These are phyloP conservation scores for Fraxinus pennsylvanica DNA, from an alignment of 257 asterid species.

Conservation along the genomic window DNA sequence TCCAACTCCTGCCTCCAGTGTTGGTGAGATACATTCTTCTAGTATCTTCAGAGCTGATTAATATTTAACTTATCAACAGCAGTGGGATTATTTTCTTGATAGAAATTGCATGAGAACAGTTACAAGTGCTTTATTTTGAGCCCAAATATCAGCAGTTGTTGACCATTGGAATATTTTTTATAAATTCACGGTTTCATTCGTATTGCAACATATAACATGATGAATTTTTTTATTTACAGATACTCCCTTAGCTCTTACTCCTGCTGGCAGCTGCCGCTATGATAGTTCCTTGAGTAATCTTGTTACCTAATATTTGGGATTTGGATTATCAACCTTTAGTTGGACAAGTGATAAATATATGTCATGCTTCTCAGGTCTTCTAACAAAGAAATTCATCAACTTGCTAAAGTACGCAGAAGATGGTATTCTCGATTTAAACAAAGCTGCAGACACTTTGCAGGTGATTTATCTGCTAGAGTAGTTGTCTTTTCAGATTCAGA, in stretches of 20 bases:
- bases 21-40: conserved; percentile 48
- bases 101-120: conserved; percentile 3
- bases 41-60: not conserved
- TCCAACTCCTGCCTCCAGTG: conserved; percentile 59
- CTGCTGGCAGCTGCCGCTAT: conserved; percentile 91
- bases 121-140: not conserved
- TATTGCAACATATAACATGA: conserved; percentile 6
- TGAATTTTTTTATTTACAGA: conserved; percentile 48
- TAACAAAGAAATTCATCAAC: conserved; percentile 50
- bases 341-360: conserved; percentile 24
- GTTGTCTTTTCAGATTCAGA: conserved; percentile 1
- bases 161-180: not conserved
- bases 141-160: not conserved
- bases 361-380: conserved; percentile 47
- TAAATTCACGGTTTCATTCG: not conserved
- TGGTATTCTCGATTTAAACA: conserved; percentile 87
- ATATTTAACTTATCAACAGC: conserved; percentile 3
- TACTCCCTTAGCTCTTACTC: conserved; percentile 80
- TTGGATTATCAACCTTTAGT: conserved; percentile 25
- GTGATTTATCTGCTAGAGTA: conserved; percentile 29
- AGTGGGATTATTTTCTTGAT: conserved; percentile 8
- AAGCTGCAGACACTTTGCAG: conserved; percentile 81
- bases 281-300: conserved; percentile 83
- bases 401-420: conserved; percentile 60
- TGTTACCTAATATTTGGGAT: conserved; percentile 16